These are phyloP conservation scores for Skeletonema menzelii DNA, from an alignment of 108 stramenopile species.

Conservation along the genomic window DNA sequence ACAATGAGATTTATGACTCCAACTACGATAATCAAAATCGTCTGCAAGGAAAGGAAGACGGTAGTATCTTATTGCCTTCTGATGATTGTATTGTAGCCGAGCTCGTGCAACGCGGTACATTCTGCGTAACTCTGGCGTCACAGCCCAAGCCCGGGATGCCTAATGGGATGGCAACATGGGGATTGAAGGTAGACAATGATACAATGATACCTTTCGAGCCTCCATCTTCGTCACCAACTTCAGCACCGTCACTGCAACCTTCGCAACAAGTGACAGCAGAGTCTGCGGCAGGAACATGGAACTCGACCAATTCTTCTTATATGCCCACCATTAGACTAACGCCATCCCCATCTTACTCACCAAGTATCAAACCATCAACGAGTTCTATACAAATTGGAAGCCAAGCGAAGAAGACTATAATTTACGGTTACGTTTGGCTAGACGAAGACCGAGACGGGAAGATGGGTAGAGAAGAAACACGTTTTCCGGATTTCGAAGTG, in stretches of 20 bases:
- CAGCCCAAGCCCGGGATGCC: conserved; percentile 24
- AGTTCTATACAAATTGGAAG: background rate
- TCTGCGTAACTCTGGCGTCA: conserved; percentile 18
- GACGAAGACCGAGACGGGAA: conserved; percentile 24
- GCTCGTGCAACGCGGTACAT: background rate
- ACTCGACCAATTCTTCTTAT: background rate
- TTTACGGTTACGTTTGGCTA: conserved; percentile 30
- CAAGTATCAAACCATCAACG: background rate
- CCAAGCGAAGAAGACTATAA: background rate
- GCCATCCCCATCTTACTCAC: background rate
- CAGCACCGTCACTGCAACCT: background rate
- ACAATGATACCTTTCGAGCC: conserved; percentile 62
- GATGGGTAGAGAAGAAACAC: conserved; percentile 23
- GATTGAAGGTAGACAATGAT: conserved; percentile 41
- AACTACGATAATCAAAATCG: conserved; percentile 37
- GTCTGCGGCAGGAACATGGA: background rate
- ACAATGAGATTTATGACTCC: conserved; percentile 34
- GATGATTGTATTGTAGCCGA: background rate
- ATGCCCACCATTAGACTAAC: background rate
- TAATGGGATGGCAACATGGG: conserved; percentile 42
- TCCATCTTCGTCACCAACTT: conserved; percentile 55
- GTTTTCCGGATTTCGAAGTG: conserved; percentile 17
- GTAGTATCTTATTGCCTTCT: conserved; percentile 10
- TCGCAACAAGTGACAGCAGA: background rate
- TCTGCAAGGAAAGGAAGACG: conserved; percentile 13